Base-by-base conservation (phyloP, 2,329 filamentous ascomycete species). In the Phaeosphaeria sp. region DNA sequence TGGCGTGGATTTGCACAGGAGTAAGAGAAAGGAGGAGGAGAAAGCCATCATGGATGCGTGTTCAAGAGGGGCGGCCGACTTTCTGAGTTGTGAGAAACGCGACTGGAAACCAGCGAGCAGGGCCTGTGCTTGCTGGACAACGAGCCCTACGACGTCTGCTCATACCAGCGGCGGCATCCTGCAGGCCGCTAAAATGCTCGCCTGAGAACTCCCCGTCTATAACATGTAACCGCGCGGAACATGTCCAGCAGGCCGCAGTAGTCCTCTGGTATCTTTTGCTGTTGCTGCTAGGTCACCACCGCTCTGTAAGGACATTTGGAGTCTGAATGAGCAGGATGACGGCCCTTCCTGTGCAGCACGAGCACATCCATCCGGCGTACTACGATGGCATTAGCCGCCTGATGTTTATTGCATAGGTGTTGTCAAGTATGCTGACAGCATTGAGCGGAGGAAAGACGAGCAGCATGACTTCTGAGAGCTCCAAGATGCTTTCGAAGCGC, bases 41-140 rank as follows among this genome's bases (percentile, higher is more conserved):
- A 61, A 66, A n/a, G 13, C 13, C n/a, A n/a, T n/a, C n/a, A n/a
- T n/a, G n/a, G n/a, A 13, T 68, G 64, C 57, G 69, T 61, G 65
- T 59, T 60, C 52, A 53, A 57, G 36, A 36, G 49, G 42, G 52
- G 56, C 57, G 61, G 61, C 52, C 53, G 53, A 36, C 56, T 51
- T 59, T 62, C 51, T 73, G 67, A 68, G 60, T 69, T 71, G 73
- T 75, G 30, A 72, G 68, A 65, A 65, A 60, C 61, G 62, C 64
- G 60, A 73, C 70, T 69, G 5, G 25, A 27, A 27, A 27, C 25
- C 25, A 27, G 25, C 25, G 69, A 71, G 69, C 65, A 72, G 64
- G 69, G 67, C 68, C 67, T 69, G 69, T 68, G 69, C 67, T 67
- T 68, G 64, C 70, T 73, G 71, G 73, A 71, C 71, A 74, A 39